A percentile compares a stretch with the other conserved stretches of the same genome.
phyloP scores from a whole-genome alignment of 805 yeast species.

The Yamadazyma olivae region DNA sequence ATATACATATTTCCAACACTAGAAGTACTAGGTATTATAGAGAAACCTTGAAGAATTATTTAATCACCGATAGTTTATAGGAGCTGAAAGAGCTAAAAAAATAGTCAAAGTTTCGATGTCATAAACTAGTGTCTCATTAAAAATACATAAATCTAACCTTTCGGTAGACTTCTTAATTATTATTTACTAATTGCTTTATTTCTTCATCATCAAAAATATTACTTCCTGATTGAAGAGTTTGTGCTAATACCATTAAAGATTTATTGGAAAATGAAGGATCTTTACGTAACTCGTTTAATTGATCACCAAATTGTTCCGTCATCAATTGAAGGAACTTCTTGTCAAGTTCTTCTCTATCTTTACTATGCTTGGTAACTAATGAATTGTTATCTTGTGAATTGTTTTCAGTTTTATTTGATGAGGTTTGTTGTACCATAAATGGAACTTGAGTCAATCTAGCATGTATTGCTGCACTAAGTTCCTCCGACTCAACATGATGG shows the following conservation, averaged over 20 bases:
- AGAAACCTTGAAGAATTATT: too few relatives aligned
- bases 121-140: too few relatives aligned
- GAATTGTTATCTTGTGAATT: not conserved
- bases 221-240: conserved; percentile 55
- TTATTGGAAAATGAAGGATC: conserved; percentile 60
- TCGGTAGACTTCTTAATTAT: too few relatives aligned
- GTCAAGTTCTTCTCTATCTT: conserved; percentile 39
- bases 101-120: too few relatives aligned
- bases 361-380: conserved; percentile 7
- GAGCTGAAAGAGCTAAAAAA: too few relatives aligned
- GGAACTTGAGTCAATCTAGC: conserved; percentile 12
- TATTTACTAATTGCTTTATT: conserved; percentile 3
- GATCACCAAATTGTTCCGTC: conserved; percentile 59
- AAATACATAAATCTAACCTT: too few relatives aligned
- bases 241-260: conserved; percentile 56
- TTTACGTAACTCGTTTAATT: conserved; percentile 55
- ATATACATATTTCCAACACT: too few relatives aligned
- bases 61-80: too few relatives aligned
- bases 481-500: conserved; percentile 5
- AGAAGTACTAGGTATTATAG: too few relatives aligned
- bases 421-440: conserved; percentile 3
- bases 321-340: conserved; percentile 51
- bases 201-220: conserved; percentile 56
- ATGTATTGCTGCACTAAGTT: conserved; percentile 12
- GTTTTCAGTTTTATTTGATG: not conserved